Evolutionary conservation across 2,329 filamentous ascomycete genomes (phyloP), one percentile per base, ranked within the genome.

Genomic region (Sporothrix protearum): DNA sequence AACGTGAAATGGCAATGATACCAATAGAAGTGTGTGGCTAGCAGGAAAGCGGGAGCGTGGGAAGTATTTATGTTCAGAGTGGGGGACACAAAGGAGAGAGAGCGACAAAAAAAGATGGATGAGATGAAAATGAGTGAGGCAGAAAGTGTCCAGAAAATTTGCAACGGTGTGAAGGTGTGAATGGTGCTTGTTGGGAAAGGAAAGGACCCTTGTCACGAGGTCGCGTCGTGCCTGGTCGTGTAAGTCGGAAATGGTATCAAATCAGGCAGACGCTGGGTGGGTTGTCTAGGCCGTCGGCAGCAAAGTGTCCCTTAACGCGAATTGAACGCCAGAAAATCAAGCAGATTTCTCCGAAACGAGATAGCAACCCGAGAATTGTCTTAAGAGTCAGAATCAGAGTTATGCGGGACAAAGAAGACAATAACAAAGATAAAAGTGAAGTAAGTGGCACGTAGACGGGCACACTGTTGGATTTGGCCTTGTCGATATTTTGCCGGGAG

Each of bases 211-310:
- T 55, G 67, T 69, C 53, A 70, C 55, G 68, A 63, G 68, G 42
- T 33, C 68, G 8, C 64, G 45, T 33, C 64, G 64, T 67, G 64
- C 57, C 63, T 36, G 47, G 36, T 33, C 51, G 68, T 69, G 71
- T 69, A 72, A 72, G 67, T 72, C 42, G 30, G 45, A 47, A 47
- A 36, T 69, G 3, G 33, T 57, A 39, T 53, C 68, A 68, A 55
- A 72, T 68, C 68, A 72, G 71, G 71, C 71, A 72, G 71, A 72
- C 68, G 51, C 45, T 39, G 45, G 25, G 10, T 28, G 25, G 45
- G 45, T 30, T 51, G 22, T 51, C 39, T 51, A 51, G 64, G 47
- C 45, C 10, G 47, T 36, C 45, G 28, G 45, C 45, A 67, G 64
- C 64, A 67, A 36, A 30, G 3, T n/a, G 39, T 42, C 39, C 28